phyloP scores from a whole-genome alignment of 2,329 filamentous ascomycete species.

The Aspergillus sp. region DNA sequence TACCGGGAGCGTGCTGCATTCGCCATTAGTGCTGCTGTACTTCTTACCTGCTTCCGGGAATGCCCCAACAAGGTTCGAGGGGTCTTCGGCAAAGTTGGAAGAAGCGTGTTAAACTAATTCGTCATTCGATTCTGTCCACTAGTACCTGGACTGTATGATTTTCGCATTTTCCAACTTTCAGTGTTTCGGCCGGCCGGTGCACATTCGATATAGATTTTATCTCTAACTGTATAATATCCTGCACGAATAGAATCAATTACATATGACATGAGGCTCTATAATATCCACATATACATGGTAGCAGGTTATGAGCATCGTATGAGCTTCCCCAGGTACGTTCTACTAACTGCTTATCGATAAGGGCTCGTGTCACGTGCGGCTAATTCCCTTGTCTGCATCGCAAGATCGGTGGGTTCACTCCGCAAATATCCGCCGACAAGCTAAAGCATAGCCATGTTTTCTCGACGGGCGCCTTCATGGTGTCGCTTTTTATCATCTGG shows the following conservation, averaged over 20 bases:
- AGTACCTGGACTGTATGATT: conserved; percentile 8
- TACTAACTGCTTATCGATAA: conserved; percentile 22
- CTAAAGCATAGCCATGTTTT: conserved; percentile 33
- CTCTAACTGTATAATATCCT: background rate
- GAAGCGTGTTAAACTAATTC: conserved; percentile 32
- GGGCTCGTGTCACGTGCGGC: conserved; percentile 26
- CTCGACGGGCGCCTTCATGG: conserved; percentile 32
- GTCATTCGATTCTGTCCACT: background rate
- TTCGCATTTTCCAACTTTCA: background rate
- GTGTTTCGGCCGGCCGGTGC: conserved; percentile 11
- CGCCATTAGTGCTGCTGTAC: conserved; percentile 68
- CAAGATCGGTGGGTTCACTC: conserved; percentile 14
- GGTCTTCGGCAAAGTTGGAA: conserved; percentile 64
- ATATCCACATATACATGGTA: background rate
- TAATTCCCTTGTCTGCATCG: conserved; percentile 14
- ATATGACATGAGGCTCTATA: background rate
- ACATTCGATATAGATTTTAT: background rate
- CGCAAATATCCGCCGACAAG: conserved; percentile 22
- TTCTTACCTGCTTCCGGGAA: conserved; percentile 70
- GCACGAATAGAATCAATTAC: background rate
- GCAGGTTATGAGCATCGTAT: background rate
- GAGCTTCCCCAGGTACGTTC: background rate
- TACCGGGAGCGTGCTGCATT: conserved; percentile 71
- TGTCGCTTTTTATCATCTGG: conserved; percentile 27
- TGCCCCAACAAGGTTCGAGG: conserved; percentile 67